phyloP scores from a whole-genome alignment of 768 basidiomycete genomes.

The Auriscalpium orientale region DNA sequence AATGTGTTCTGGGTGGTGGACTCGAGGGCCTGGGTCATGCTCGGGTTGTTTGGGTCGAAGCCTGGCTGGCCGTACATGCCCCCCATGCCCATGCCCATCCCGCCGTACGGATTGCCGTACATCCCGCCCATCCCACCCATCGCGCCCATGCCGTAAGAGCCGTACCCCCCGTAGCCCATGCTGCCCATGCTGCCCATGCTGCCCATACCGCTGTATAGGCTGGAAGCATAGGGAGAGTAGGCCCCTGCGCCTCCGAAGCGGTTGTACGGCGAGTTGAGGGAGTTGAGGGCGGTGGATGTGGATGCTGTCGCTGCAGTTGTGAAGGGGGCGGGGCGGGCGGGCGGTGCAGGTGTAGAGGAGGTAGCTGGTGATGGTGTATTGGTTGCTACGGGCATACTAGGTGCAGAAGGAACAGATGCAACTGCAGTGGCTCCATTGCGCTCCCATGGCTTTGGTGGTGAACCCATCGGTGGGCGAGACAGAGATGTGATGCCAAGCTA shows the following conservation, averaged over 20 bases:
- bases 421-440: constrained; percentile 30
- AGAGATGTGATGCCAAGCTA: too few relatives aligned
- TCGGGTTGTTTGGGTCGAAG: constrained; percentile 39
- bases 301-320: constrained; percentile 15
- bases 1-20: constrained; percentile 89
- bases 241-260: constrained; percentile 27
- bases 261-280: constrained; percentile 36
- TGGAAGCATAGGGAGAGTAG: constrained; percentile 33
- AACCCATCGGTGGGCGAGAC: constrained; percentile 43
- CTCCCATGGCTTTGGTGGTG: constrained; percentile 91
- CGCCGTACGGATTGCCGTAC: constrained; percentile 30
- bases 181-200: constrained; percentile 20
- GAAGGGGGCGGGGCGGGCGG: constrained; percentile 56
- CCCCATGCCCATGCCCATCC: constrained; percentile 34
- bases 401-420: background rate
- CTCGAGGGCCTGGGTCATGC: constrained; percentile 84
- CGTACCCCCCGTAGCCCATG: constrained; percentile 28
- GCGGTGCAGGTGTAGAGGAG: constrained; percentile 35
- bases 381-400: background rate
- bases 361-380: constrained; percentile 1
- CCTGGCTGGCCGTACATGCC: constrained; percentile 32
- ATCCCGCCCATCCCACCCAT: constrained; percentile 36
- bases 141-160: constrained; percentile 21
- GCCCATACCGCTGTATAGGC: constrained; percentile 36
- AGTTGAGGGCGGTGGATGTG: constrained; percentile 28